Evolutionary conservation across 169 alveolate species (phyloP).

Genomic region (Eimeria nieschulzi): DNA sequence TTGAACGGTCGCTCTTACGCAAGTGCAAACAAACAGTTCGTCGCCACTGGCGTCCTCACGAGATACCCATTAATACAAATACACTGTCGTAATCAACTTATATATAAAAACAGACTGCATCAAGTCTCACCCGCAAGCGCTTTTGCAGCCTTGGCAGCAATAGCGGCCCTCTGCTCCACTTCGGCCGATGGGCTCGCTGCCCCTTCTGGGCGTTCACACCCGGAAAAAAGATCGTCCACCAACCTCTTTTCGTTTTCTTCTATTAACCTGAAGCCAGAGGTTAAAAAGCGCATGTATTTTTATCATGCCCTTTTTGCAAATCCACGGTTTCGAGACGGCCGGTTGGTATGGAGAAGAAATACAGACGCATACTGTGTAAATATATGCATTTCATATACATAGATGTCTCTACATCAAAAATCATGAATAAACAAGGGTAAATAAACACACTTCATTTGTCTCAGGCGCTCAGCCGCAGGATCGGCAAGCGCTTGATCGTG

Average conservation of each 20-base stretch:
- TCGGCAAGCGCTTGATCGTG: neutral
- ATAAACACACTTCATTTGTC: neutral
- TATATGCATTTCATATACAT: no score
- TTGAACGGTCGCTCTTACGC: no score
- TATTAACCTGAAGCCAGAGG: neutral
- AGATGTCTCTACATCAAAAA: no score
- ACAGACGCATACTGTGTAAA: no score
- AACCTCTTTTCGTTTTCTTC: constrained; percentile 47
- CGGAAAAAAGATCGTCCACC: constrained; percentile 53
- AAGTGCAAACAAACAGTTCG: no score
- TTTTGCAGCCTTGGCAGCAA: neutral
- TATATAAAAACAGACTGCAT: neutral
- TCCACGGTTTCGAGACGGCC: no score
- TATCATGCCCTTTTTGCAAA: no score
- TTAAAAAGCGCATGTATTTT: no score
- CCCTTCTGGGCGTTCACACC: constrained; percentile 43
- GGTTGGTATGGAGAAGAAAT: no score
- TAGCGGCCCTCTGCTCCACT: constrained; percentile 1
- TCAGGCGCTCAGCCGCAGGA: neutral
- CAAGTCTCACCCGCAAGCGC: neutral
- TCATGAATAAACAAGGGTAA: neutral
- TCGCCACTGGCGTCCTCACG: no score
- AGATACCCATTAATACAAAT: no score
- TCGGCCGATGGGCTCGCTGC: neutral
- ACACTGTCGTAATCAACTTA: no score